Evolutionary conservation across 2,329 filamentous ascomycete genomes (phyloP).

Genomic region (Aspergillus brasiliensis): DNA sequence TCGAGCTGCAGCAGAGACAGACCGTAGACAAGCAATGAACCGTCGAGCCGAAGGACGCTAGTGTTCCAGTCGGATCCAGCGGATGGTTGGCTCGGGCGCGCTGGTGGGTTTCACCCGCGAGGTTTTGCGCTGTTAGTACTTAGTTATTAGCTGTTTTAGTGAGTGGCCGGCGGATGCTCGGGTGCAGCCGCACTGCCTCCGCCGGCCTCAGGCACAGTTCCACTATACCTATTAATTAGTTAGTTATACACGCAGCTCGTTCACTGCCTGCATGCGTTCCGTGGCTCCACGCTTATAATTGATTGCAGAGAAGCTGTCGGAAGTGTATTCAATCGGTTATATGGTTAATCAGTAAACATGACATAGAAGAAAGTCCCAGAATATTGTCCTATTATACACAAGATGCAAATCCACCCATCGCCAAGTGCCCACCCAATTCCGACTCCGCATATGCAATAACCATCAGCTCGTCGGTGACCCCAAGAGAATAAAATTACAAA

Average conservation of each 20-base stretch:
- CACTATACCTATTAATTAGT: too few relatives aligned
- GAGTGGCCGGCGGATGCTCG: background rate
- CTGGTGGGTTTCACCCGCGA: background rate
- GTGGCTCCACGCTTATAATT: too few relatives aligned
- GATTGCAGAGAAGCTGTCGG: too few relatives aligned
- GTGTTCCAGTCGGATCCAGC: background rate
- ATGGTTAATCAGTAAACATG: background rate
- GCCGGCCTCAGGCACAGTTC: too few relatives aligned
- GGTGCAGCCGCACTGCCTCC: background rate
- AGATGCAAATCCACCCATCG: background rate
- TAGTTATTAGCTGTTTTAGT: too few relatives aligned
- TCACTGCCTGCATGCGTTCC: too few relatives aligned
- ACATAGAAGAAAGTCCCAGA: background rate
- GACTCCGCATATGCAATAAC: conserved; percentile 1
- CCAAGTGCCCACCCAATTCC: background rate
- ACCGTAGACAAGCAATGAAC: background rate
- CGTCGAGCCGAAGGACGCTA: background rate
- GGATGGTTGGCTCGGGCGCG: background rate
- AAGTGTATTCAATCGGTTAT: background rate
- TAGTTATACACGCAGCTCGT: too few relatives aligned
- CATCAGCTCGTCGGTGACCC: background rate
- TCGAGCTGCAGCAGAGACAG: background rate
- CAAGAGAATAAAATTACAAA: background rate
- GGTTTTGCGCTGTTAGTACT: too few relatives aligned
- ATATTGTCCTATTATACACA: background rate